Conservation (phyloP, 495 filamentous ascomycete genomes). For the Tuber umbilicatum region DNA sequence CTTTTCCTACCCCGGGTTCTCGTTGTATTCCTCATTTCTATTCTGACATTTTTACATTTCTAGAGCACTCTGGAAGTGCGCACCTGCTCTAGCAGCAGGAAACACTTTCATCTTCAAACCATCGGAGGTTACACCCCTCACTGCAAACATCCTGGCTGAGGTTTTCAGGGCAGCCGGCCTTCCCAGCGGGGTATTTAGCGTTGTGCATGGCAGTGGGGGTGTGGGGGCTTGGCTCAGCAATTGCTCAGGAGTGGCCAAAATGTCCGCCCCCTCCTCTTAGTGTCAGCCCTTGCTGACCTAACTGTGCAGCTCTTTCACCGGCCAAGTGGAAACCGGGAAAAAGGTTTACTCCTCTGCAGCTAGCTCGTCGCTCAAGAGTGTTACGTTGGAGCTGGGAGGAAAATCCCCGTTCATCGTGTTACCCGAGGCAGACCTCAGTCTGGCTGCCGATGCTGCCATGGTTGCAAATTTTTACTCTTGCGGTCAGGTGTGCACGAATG, state of each 20-base stretch:
- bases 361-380: constrained; percentile 60
- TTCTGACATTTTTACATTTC: background rate
- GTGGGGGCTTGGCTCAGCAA: constrained; percentile 63
- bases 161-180: constrained; percentile 67
- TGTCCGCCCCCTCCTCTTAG: constrained; percentile 51
- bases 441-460: constrained; percentile 73
- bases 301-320: constrained; percentile 48
- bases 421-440: constrained; percentile 64
- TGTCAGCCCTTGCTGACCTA: background rate
- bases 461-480: constrained; percentile 82
- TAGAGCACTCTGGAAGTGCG: constrained; percentile 75
- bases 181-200: constrained; percentile 73
- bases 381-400: constrained; percentile 78
- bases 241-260: constrained; percentile 66
- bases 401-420: constrained; percentile 69
- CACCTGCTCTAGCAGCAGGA: constrained; percentile 71
- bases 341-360: constrained; percentile 45
- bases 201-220: constrained; percentile 66
- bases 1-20: background rate
- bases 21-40: background rate
- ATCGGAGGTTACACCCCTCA: constrained; percentile 71
- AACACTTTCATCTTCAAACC: constrained; percentile 87
- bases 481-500: constrained; percentile 80
- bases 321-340: constrained; percentile 49
- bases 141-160: constrained; percentile 60